A percentile compares a stretch with the other conserved stretches of the same genome.
These are phyloP conservation scores for Mucor irregularis DNA, from an alignment of 371 early-diverging fungal species.

Conservation along the genomic window DNA sequence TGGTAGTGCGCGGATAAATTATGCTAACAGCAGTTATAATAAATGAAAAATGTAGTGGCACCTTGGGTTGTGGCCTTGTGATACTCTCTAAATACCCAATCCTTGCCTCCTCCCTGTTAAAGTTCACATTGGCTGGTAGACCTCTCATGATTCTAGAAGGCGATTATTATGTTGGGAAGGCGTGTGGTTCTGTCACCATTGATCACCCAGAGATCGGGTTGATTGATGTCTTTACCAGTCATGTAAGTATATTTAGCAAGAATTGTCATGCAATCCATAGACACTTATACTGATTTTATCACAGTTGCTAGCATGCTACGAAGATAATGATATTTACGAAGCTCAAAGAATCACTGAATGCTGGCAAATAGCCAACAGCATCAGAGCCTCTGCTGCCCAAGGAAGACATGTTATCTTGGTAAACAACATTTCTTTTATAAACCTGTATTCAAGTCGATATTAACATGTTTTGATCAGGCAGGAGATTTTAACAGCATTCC, in stretches of 20 bases:
- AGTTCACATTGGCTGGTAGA: conserved; percentile 57
- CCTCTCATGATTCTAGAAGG: conserved; percentile 61
- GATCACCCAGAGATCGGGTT: conserved; percentile 59
- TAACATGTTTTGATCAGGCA: conserved; percentile 23
- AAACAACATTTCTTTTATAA: conserved; percentile 11
- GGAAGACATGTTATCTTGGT: conserved; percentile 61
- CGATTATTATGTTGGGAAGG: conserved; percentile 67
- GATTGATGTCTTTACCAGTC: conserved; percentile 64
- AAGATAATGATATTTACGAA: conserved; percentile 44
- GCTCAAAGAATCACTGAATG: conserved; percentile 59
- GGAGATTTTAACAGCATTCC: conserved; percentile 67
- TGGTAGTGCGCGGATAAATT: neutral
- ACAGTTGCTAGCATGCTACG: conserved; percentile 63
- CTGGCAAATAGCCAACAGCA: conserved; percentile 55
- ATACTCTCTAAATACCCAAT: conserved; percentile 57
- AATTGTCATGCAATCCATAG: neutral
- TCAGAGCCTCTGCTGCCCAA: conserved; percentile 47
- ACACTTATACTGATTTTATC: neutral
- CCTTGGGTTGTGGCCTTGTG: conserved; percentile 60
- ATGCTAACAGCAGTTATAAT: neutral
- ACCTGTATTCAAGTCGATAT: neutral
- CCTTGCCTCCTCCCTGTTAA: conserved; percentile 41
- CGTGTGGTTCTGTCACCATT: conserved; percentile 51
- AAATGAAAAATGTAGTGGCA: conserved; percentile 39
- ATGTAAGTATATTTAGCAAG: conserved; percentile 39